Percentiles rank a stretch among this genome's conserved stretches.
Evolutionary conservation across 306 rosid species (phyloP).

Genomic region (Glycine soja): DNA sequence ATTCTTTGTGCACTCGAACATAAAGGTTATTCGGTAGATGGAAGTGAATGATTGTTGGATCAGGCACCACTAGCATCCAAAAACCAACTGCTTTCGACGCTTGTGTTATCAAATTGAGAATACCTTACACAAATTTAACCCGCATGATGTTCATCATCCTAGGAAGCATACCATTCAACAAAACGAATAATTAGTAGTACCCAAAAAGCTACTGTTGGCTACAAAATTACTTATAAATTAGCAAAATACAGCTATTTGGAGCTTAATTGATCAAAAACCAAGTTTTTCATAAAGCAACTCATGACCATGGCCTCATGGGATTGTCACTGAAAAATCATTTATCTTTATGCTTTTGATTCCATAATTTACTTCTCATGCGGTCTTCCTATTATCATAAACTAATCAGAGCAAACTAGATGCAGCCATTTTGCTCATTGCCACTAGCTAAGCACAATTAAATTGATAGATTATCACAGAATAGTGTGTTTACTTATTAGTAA

Average conservation of each 20-base stretch:
- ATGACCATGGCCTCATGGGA: background rate
- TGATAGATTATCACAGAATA: background rate
- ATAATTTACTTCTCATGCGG: background rate
- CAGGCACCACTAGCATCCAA: constrained; percentile 86
- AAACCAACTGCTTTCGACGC: constrained; percentile 95
- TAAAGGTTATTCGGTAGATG: constrained; percentile 84
- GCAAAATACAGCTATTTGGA: constrained; percentile 27
- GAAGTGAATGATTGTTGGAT: constrained; percentile 95
- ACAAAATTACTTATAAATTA: constrained; percentile 21
- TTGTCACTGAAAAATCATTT: constrained; percentile 24
- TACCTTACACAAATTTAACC: constrained; percentile 71
- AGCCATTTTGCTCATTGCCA: background rate
- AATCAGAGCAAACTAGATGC: background rate
- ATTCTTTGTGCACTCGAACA: constrained; percentile 84
- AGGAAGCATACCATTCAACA: constrained; percentile 44
- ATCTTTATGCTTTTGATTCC: constrained; percentile 24
- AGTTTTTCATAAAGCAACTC: constrained; percentile 17
- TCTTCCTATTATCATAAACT: background rate
- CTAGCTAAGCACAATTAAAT: background rate
- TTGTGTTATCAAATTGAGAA: constrained; percentile 95
- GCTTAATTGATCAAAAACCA: constrained; percentile 33
- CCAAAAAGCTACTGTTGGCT: background rate
- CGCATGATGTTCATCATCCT: constrained; percentile 12
- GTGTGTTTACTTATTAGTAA: too few relatives aligned
- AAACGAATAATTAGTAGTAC: background rate